A percentile compares a stretch with the other conserved stretches of the same genome.
These are phyloP conservation scores for Gossypium davidsonii DNA, from an alignment of 441 rosid species.

Conservation along the genomic window DNA sequence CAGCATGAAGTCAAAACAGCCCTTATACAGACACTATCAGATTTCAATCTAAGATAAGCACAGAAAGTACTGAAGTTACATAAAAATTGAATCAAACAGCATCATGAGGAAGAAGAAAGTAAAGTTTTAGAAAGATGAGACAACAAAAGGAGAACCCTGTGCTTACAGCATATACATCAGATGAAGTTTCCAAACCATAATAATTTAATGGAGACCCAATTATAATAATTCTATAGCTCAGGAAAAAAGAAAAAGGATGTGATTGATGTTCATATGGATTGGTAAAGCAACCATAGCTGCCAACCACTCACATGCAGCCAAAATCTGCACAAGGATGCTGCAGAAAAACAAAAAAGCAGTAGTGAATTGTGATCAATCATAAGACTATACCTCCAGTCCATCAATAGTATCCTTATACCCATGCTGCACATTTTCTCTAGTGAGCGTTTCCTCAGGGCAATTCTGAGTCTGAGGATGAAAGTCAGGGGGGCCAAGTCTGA, in stretches of 20 bases:
- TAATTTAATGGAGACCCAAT: neutral
- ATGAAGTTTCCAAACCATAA: neutral
- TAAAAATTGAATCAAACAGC: neutral
- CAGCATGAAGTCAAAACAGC: neutral
- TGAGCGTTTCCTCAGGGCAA: constrained; percentile 92
- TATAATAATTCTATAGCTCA: neutral
- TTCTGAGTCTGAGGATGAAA: constrained; percentile 77
- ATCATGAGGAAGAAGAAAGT: neutral
- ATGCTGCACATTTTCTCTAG: constrained; percentile 61
- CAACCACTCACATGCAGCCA: constrained; percentile 4
- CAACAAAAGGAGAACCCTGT: neutral
- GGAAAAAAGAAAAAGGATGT: neutral
- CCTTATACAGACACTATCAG: neutral
- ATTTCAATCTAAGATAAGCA: neutral
- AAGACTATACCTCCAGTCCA: constrained; percentile 77
- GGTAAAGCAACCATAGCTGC: neutral
- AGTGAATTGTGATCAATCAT: neutral
- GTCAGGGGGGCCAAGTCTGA: constrained; percentile 96
- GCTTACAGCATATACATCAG: neutral
- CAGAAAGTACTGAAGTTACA: neutral
- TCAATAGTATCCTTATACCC: constrained; percentile 96
- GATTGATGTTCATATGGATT: neutral
- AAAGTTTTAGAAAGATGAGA: neutral
- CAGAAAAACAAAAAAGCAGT: neutral
- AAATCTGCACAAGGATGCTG: neutral